Evolutionary conservation across 2,329 filamentous ascomycete species (phyloP).

Genomic region (Chaetothyriales sp.): DNA sequence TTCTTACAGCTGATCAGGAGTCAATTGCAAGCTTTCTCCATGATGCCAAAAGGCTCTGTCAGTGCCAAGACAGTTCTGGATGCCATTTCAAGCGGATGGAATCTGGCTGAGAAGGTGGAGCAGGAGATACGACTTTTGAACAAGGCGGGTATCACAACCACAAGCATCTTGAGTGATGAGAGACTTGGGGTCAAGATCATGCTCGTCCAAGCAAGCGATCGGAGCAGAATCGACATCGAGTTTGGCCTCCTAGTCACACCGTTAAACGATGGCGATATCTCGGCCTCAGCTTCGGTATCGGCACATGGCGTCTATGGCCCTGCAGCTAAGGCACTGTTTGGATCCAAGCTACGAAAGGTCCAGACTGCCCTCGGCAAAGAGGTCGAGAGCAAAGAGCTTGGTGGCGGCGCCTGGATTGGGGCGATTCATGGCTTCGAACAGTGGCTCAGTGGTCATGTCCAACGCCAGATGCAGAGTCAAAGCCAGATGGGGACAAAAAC

Average conservation of each 20-base stretch:
- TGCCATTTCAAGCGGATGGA: slow-evolving; percentile 30
- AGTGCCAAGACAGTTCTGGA: slow-evolving; percentile 26
- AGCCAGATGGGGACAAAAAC: slow-evolving; percentile 2
- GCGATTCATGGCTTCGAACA: slow-evolving; percentile 15
- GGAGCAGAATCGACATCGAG: slow-evolving; percentile 15
- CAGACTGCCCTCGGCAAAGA: slow-evolving; percentile 15
- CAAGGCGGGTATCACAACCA: slow-evolving; percentile 29
- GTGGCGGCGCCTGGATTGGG: slow-evolving; percentile 13
- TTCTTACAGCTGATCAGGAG: slow-evolving; percentile 28
- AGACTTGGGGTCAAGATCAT: slow-evolving; percentile 13
- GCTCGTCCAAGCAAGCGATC: slow-evolving; percentile 8
- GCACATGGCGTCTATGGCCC: slow-evolving; percentile 12
- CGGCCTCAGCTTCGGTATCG: slow-evolving; percentile 8
- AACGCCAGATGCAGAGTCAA: slow-evolving; percentile 3
- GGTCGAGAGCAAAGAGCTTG: slow-evolving; percentile 13
- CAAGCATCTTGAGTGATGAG: slow-evolving; percentile 18
- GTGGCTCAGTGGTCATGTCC: slow-evolving; percentile 11
- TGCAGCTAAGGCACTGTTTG: slow-evolving; percentile 4
- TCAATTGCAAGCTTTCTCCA: slow-evolving; percentile 21
- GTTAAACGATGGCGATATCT: slow-evolving; percentile 13
- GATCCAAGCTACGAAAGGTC: slow-evolving; percentile 14
- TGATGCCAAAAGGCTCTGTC: slow-evolving; percentile 23
- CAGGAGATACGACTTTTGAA: slow-evolving; percentile 31
- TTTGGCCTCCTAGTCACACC: slow-evolving; percentile 11
- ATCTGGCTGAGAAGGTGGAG: slow-evolving; percentile 25